These are phyloP conservation scores for Tetrapisispora phaffii DNA, from an alignment of 805 yeast genomes.

Conservation along the genomic window DNA sequence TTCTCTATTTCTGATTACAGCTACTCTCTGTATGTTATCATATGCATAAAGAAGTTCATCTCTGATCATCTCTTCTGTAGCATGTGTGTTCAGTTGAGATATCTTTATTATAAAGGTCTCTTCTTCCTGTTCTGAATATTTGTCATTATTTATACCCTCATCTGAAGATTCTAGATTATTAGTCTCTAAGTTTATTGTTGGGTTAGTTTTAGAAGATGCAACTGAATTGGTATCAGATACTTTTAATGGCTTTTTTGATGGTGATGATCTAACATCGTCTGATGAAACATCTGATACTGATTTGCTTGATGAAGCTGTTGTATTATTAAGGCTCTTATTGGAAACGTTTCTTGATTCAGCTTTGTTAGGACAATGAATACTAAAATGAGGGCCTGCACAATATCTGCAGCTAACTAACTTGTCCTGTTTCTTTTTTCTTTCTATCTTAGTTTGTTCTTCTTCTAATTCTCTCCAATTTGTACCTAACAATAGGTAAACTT, in stretches of 20 bases:
- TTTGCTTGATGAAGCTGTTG: not conserved
- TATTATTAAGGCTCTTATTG: not conserved
- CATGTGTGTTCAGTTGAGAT: conserved; percentile 79
- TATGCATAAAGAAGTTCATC: conserved; percentile 55
- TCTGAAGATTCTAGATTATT: conserved; percentile 31
- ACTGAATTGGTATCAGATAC: not conserved
- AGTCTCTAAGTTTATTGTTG: not conserved
- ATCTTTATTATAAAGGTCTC: conserved; percentile 82
- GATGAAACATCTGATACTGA: not conserved
- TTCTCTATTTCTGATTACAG: conserved; percentile 47
- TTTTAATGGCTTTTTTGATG: not conserved
- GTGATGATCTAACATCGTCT: not conserved
- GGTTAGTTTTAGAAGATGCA: not conserved
- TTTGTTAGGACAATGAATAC: conserved; percentile 71
- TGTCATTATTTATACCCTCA: conserved; percentile 30
- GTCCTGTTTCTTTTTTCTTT: conserved; percentile 33
- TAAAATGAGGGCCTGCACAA: conserved; percentile 90
- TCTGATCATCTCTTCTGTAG: conserved; percentile 72
- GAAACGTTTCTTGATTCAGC: not conserved
- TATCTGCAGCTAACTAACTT: conserved; percentile 63
- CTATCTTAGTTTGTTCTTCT: conserved; percentile 49
- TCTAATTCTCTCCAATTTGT: conserved; percentile 69
- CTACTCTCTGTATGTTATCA: conserved; percentile 61
- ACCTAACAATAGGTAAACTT: conserved; percentile 62
- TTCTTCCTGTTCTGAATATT: conserved; percentile 52